A percentile compares a stretch with the other conserved stretches of the same genome.
phyloP scores from a whole-genome alignment of 345 rosid species.

The Lenwebbia sp. region DNA sequence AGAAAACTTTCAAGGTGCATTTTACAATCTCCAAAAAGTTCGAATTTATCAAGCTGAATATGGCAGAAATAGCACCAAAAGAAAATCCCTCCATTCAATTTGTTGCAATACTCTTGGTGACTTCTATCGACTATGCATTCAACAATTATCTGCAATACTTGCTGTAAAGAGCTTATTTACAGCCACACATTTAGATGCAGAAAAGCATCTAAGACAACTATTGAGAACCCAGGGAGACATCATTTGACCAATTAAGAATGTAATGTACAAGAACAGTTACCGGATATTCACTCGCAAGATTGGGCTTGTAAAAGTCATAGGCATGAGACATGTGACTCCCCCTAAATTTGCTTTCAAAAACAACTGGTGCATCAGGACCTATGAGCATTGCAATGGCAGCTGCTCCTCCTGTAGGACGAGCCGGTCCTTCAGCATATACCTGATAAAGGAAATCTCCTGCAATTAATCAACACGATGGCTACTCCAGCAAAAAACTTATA shows the following conservation, averaged over 20 bases:
- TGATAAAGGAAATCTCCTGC: constrained; percentile 15
- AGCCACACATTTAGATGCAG: neutral
- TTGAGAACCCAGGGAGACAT: neutral
- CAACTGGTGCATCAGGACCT: constrained; percentile 91
- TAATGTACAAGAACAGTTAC: constrained; percentile 22
- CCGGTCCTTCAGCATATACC: constrained; percentile 99
- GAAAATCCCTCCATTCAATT: neutral
- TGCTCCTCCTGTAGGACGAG: constrained; percentile 98
- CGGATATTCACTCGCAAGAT: constrained; percentile 98
- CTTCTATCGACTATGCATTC: neutral
- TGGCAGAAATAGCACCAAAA: neutral
- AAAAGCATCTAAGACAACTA: neutral
- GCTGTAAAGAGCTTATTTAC: neutral
- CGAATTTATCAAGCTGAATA: neutral
- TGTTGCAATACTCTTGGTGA: neutral
- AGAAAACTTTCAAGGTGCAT: neutral
- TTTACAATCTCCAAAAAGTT: neutral
- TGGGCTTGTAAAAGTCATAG: constrained; percentile 98
- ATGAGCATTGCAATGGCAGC: constrained; percentile 88
- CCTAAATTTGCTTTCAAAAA: constrained; percentile 83
- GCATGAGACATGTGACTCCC: constrained; percentile 95
- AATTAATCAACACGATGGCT: neutral
- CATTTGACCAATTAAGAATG: neutral
- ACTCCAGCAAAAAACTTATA: neutral
- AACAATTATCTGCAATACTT: neutral